Evolutionary conservation across 2,329 filamentous ascomycete genomes (phyloP).

Genomic region (Tolypocladium sp.): DNA sequence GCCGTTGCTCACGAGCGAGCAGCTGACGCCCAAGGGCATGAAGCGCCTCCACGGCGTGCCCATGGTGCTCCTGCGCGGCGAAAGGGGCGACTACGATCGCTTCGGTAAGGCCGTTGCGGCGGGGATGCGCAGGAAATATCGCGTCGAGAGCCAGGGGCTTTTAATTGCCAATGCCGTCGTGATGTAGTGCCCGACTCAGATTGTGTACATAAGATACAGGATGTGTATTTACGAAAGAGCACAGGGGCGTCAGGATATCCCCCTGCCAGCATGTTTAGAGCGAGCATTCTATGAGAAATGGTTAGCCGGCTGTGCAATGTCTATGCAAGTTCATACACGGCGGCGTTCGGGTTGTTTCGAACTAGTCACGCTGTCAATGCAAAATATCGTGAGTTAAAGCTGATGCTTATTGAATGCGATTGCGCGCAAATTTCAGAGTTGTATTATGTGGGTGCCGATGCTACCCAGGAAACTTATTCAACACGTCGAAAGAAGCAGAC

Average conservation of each 20-base stretch:
- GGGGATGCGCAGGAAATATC: constrained; percentile 69
- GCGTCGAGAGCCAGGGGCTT: constrained; percentile 71
- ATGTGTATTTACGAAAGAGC: background rate
- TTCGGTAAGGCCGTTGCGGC: constrained; percentile 57
- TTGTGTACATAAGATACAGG: background rate
- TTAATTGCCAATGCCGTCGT: constrained; percentile 73
- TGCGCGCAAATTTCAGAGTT: background rate
- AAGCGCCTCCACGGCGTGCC: constrained; percentile 63
- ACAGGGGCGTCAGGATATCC: background rate
- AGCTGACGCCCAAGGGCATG: constrained; percentile 62
- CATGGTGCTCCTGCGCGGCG: constrained; percentile 75
- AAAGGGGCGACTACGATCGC: constrained; percentile 48
- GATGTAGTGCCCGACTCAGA: constrained; percentile 13
- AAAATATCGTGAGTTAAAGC: background rate
- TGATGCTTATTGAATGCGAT: background rate
- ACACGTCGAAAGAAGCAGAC: background rate
- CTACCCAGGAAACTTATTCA: background rate
- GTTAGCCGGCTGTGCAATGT: background rate
- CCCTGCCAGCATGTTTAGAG: background rate
- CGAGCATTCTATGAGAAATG: background rate
- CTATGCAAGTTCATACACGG: background rate
- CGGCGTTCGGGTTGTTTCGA: background rate
- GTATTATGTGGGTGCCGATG: background rate
- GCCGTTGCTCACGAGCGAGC: constrained; percentile 68
- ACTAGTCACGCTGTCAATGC: background rate